phyloP scores from a whole-genome alignment of 2,329 filamentous ascomycete genomes.

The Dactylellina drechsleri region DNA sequence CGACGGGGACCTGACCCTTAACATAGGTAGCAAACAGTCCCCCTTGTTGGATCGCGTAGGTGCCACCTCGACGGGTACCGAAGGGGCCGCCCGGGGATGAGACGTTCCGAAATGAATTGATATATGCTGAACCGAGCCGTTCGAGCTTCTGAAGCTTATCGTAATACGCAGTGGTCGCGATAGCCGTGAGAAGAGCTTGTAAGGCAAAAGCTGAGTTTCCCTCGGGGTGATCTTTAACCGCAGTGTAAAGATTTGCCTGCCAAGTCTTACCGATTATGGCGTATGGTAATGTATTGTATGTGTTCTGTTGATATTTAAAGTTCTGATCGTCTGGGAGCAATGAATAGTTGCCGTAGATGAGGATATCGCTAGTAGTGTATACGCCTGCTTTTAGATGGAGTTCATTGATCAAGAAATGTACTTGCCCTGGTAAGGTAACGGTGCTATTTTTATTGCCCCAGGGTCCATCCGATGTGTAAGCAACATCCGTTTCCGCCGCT shows the following conservation, averaged over 20 bases:
- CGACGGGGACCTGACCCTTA: background rate
- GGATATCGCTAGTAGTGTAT: background rate
- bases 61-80: conserved; percentile 22
- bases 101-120: conserved; percentile 15
- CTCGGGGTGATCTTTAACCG: conserved; percentile 14
- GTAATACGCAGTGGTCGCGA: conserved; percentile 24
- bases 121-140: background rate
- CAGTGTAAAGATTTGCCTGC: conserved; percentile 14
- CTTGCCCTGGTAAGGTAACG: too few relatives aligned
- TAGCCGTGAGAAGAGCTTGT: conserved; percentile 25
- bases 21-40: conserved; percentile 5
- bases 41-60: background rate
- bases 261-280: conserved; percentile 7
- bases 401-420: background rate
- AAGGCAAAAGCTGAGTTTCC: conserved; percentile 21
- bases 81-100: conserved; percentile 31
- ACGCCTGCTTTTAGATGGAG: background rate
- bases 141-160: background rate
- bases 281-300: background rate
- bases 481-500: background rate
- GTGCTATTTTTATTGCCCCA: background rate
- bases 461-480: background rate
- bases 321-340: background rate
- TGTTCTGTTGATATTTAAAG: background rate
- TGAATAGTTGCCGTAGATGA: too few relatives aligned